Evolutionary conservation across 1,284 basidiomycete genomes (phyloP).

Genomic region (Naganishia sp.): DNA sequence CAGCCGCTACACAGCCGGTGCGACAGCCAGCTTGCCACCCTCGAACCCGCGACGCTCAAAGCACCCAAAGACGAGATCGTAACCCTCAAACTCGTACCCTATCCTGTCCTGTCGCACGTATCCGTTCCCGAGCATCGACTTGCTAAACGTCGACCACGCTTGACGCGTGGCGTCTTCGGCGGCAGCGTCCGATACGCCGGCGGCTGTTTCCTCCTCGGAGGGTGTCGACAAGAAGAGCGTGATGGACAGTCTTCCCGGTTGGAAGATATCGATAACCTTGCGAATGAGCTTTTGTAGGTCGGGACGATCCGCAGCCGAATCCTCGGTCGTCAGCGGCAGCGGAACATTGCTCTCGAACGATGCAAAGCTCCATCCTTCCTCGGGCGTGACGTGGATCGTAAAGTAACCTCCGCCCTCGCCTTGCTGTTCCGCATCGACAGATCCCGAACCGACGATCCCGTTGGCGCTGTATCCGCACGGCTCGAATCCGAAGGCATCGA

Average conservation of each 20-base stretch:
- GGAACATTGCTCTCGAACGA: slow-evolving; percentile 99
- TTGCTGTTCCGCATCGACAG: slow-evolving; percentile 34
- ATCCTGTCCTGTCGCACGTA: slow-evolving; percentile 86
- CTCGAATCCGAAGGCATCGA: slow-evolving; percentile 91
- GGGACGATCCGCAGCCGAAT: slow-evolving; percentile 47
- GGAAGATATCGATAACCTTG: slow-evolving; percentile 88
- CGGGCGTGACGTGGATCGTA: slow-evolving; percentile 98
- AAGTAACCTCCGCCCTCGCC: slow-evolving; percentile 80
- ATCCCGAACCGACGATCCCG: slow-evolving; percentile 69
- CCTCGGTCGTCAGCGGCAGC: slow-evolving; percentile 57
- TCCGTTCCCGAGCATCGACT: slow-evolving; percentile 44
- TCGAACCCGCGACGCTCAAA: slow-evolving; percentile 63
- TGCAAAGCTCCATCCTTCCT: slow-evolving; percentile 95
- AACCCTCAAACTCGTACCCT: slow-evolving; percentile 95
- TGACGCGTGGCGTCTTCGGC: slow-evolving; percentile 39
- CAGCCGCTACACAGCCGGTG: slow-evolving; percentile 18
- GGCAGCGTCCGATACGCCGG: slow-evolving; percentile 41
- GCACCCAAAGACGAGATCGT: slow-evolving; percentile 89
- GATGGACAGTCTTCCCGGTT: slow-evolving; percentile 81
- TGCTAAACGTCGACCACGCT: slow-evolving; percentile 46
- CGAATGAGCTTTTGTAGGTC: slow-evolving; percentile 78
- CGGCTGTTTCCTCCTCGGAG: slow-evolving; percentile 62
- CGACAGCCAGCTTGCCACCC: slow-evolving; percentile 38
- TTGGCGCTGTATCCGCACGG: slow-evolving; percentile 98
- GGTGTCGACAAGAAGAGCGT: slow-evolving; percentile 85